phyloP scores from a whole-genome alignment of 345 rosid genomes.

The Rubroshorea leprosula region DNA sequence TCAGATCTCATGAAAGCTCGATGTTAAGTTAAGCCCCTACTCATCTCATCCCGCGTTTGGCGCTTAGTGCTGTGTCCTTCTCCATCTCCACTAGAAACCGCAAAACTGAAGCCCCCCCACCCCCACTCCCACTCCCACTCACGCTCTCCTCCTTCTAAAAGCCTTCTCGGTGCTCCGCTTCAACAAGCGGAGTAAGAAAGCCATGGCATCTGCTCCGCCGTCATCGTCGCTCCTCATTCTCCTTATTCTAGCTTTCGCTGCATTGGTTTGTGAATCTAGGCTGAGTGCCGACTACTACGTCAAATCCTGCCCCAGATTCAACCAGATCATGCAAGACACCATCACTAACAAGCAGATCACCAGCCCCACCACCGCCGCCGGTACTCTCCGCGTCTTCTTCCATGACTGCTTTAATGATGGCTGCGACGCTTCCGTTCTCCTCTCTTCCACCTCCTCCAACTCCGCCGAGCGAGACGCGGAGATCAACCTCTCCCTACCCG shows the following conservation, averaged over 20 bases:
- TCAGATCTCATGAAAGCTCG: no score
- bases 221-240: constrained; percentile 14
- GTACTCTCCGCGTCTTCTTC: constrained; percentile 63
- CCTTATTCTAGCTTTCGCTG: constrained; percentile 16
- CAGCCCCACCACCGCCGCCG: constrained; percentile 85
- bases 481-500: constrained; percentile 78
- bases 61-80: not conserved
- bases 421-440: constrained; percentile 67
- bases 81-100: not conserved
- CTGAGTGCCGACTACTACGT: constrained; percentile 55
- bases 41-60: constrained; percentile 12
- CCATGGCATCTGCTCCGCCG: constrained; percentile 25
- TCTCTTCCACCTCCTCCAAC: constrained; percentile 59
- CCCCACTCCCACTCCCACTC: not conserved
- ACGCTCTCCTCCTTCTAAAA: not conserved
- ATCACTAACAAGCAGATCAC: constrained; percentile 71
- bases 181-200: not conserved
- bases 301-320: constrained; percentile 62
- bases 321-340: constrained; percentile 53
- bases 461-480: constrained; percentile 75
- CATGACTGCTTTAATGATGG: constrained; percentile 83
- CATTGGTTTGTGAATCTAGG: constrained; percentile 27
- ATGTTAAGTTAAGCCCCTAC: not conserved
- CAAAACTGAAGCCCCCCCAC: not conserved
- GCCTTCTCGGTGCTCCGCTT: constrained; percentile 1